Base-by-base conservation (phyloP, 306 rosid species). In the Gynostemma pentaphyllum region DNA sequence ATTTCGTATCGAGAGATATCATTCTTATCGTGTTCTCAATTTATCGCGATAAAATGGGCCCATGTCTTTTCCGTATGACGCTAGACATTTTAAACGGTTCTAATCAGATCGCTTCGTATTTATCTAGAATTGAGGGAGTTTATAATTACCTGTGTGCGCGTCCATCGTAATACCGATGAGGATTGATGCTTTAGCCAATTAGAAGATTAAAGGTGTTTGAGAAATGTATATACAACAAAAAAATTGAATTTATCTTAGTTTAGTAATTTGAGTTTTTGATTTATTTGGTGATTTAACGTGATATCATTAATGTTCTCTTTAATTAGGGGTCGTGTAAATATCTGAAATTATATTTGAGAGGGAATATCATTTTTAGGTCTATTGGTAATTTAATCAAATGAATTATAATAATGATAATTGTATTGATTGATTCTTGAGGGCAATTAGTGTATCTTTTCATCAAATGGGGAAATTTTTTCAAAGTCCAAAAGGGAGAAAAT, bases 41-140 rank as follows among this genome's bases (percentile, higher is more conserved):
- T 69, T 74, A 47, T 64, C 82, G 84, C 63, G 75, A 62, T 46
- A 70, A 70, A 72, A 73, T 53, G 71, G 49, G 24, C 59, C 45
- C 76, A 76, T 63, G 89, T 87, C 87, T 70, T 66, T 80, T 87
- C 82, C 60, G 42, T 34, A 78, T 74, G 94, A 79, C 84, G 81
- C 76, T 81, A 60, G 78, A 79, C 86, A 79, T 75, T 74, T 74
- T 74, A 88, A 79, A 78, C 83, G 89, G 86, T 81, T 82, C 77
- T 72, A 82, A 81, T 85, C 83, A 80, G 75, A 68, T 60, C 54
- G 64, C 74, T 87, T 84, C 83, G 87, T 82, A 74, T 76, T 78
- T 80, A 75, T 80, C 76, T 50, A 45, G 56, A 79, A 79, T 46
- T 8, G 45, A 32, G 15, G 57, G 28, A 61, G 68, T 70, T 9